Evolutionary conservation across 208 protist genomes (phyloP), one percentile per base, ranked within the genome.

Genomic region (Leishmania turanica): DNA sequence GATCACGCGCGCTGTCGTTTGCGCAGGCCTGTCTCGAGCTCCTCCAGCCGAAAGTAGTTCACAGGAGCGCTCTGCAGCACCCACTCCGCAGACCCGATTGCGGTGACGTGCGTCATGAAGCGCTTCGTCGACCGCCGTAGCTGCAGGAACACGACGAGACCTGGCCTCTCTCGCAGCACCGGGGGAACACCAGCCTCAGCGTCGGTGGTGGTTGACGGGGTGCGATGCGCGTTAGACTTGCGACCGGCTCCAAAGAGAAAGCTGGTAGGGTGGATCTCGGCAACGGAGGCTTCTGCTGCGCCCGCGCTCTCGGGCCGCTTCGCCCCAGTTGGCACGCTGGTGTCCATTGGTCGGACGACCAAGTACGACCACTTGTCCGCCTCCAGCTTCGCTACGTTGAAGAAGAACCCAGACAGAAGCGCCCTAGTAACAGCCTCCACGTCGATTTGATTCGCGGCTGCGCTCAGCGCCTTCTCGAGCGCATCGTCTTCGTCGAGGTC

Each of bases 61-160:
- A 87, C 87, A 47, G 95, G 95, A 2, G 95, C 91, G 42, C 74
- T 78, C 77, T 88, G 78, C 51, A 98, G 47, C 3, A 96, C 89
- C 90, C 87, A 91, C 49, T 96, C 91, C 8, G 81, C 70, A 11
- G 89, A 90, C 31, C 84, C 71, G 68, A 98, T 84, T n/a, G 93
- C 93, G 27, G 89, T 93, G n/a, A 96, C 81, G 81, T 98, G 93
- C 65, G 93, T 93, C 95, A 98, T 98, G 80, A 90, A 98, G 0
- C 93, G 92, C 81, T 93, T 95, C 37, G 84, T 94, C 11, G 95
- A 97, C 81, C 86, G 93, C 0, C 95, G 91, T 77, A 98, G 89
- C 82, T 96, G 89, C 34, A 90, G 93, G 78, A 97, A 98, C 31
- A 98, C 90, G 7, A 98, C 89, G 53, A 98, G 89, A 11, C 78